Base-by-base conservation (phyloP, 2,329 filamentous ascomycete species). In the Nothopassalora personata region DNA sequence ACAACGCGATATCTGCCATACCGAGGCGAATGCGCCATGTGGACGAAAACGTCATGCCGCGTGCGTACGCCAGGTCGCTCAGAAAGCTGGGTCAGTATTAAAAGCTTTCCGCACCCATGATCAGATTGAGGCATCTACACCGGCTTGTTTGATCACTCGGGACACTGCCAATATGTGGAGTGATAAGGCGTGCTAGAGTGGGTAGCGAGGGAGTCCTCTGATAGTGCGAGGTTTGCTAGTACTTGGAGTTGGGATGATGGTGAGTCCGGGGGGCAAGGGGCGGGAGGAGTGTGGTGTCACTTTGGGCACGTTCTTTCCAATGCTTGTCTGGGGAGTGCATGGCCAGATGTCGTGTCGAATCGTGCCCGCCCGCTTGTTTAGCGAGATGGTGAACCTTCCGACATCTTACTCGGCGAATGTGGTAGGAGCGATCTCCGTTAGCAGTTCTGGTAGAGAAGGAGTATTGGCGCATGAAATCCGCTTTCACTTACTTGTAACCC, bases 241-340 rank as follows among this genome's bases (percentile, higher is more conserved):
- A 58, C 59, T 33, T 68, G 57, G 49, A 65, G 66, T 9, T 69
- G 61, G 58, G 60, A 59, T 31, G 66, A 66, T n/a, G 66, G 67
- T 9, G 65, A 69, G 54, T 48, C 54, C 27, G 61, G 56, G 56
- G 9, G 62, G 64, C 9, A 64, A 62, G 54, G 31, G 49, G 15
- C 60, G 62, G 27, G 53, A 66, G 55, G 62, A 64, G 39, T 48
- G 60, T 10, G 65, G 62, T 0, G 59, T 65, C 11, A 60, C 64
- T 48, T 15, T 65, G 34, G 27, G 47, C 8, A 59, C 34, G 34
- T 13, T 13, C 6, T 36, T 36, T 36, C 34, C 33, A 3, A 11
- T 7, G 6, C n/a, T n/a, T n/a, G n/a, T 43, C 1, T n/a, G 31
- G 31, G 2, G 31, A 34, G 11, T 34, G 31, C 9, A 15, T n/a